Evolutionary conservation across 208 protist genomes (phyloP).

Genomic region (Trypanosoma congolense): DNA sequence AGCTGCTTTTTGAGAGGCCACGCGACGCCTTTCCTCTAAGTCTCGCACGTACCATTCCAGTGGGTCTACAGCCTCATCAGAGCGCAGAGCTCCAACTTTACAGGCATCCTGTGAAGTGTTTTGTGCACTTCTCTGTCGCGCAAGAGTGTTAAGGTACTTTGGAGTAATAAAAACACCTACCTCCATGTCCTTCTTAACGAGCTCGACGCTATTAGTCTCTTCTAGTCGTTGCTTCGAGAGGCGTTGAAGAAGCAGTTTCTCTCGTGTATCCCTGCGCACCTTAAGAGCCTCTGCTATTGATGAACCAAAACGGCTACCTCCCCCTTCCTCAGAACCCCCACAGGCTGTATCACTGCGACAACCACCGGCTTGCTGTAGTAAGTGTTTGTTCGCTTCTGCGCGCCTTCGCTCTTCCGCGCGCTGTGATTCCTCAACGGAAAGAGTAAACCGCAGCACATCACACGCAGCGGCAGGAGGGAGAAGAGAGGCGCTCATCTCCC

Average conservation of each 20-base stretch:
- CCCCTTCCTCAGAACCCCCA: neutral
- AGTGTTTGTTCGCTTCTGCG: conserved; percentile 4
- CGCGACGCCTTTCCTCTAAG: conserved; percentile 24
- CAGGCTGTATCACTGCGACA: neutral
- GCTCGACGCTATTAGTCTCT: conserved; percentile 29
- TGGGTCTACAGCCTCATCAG: conserved; percentile 33
- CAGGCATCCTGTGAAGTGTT: neutral
- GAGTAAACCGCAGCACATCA: conserved; percentile 9
- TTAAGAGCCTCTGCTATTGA: conserved; percentile 52
- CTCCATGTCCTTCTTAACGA: conserved; percentile 57
- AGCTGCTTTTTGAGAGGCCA: too few relatives aligned
- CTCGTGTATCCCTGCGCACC: conserved; percentile 36
- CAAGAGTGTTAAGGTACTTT: conserved; percentile 45
- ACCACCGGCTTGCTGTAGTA: conserved; percentile 2
- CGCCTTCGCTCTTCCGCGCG: conserved; percentile 16
- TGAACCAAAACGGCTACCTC: conserved; percentile 40
- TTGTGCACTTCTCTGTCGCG: conserved; percentile 23
- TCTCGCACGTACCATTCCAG: conserved; percentile 41
- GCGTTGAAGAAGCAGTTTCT: conserved; percentile 33
- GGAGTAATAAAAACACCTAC: conserved; percentile 74
- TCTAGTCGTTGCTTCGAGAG: conserved; percentile 37
- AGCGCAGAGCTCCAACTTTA: too few relatives aligned
- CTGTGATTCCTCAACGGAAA: conserved; percentile 16
- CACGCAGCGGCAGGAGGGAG: too few relatives aligned
- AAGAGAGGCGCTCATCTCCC: too few relatives aligned